phyloP scores from a whole-genome alignment of 208 protist genomes.

The Acanthamoeba sp. region DNA sequence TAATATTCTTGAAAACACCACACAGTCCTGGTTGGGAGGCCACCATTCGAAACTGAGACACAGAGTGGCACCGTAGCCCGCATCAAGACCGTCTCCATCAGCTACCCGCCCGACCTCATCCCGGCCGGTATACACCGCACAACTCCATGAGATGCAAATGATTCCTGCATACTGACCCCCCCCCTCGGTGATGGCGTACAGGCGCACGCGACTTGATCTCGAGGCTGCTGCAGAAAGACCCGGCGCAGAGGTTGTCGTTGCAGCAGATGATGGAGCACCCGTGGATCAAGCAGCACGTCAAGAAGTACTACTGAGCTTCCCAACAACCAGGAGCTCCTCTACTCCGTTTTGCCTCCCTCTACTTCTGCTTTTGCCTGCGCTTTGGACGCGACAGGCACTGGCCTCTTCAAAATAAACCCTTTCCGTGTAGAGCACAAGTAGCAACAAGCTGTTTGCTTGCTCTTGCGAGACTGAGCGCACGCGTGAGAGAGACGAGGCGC shows the following conservation, averaged over 20 bases:
- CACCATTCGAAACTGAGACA: slow-evolving; percentile 93
- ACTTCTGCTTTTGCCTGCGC: too few species aligned
- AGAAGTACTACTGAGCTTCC: slow-evolving; percentile 28
- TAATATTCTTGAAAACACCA: background rate
- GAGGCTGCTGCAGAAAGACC: slow-evolving; percentile 78
- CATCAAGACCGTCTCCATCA: background rate
- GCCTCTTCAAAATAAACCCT: too few species aligned
- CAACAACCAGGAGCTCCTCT: too few species aligned
- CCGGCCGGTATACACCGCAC: background rate
- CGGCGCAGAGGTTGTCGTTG: slow-evolving; percentile 80
- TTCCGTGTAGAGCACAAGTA: too few species aligned
- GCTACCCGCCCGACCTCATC: slow-evolving; percentile 34
- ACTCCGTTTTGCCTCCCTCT: too few species aligned
- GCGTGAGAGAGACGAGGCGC: too few species aligned
- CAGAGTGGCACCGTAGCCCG: background rate
- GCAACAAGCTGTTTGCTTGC: too few species aligned
- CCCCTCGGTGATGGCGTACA: background rate
- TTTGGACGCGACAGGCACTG: too few species aligned
- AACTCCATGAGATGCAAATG: too few species aligned
- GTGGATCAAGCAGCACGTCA: slow-evolving; percentile 79
- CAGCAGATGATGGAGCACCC: slow-evolving; percentile 81
- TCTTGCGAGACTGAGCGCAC: too few species aligned
- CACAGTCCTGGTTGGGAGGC: slow-evolving; percentile 94
- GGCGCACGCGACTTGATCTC: slow-evolving; percentile 93
- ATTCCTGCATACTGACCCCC: too few species aligned